Percentiles rank a stretch among this genome's conserved stretches.
phyloP scores from a whole-genome alignment of 495 filamentous ascomycete genomes.

The Penicillium steckii region DNA sequence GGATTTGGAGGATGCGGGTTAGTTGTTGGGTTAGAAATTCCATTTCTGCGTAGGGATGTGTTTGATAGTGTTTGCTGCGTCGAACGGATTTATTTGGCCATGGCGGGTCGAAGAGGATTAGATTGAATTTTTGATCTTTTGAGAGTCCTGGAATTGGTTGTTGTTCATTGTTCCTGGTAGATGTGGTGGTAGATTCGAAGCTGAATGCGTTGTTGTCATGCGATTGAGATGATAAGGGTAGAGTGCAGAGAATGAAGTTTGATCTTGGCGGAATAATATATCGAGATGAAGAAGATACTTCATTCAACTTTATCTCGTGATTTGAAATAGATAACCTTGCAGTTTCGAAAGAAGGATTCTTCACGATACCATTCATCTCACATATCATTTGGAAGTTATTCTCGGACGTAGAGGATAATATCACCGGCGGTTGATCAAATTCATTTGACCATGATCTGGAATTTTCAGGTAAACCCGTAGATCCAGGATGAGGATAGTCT shows the following conservation, averaged over 20 bases:
- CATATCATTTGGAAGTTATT: slow-evolving; percentile 29
- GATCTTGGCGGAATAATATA: slow-evolving; percentile 51
- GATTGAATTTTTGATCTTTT: slow-evolving; percentile 56
- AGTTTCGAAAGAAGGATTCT: slow-evolving; percentile 32
- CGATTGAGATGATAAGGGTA: slow-evolving; percentile 20
- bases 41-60: slow-evolving; percentile 40
- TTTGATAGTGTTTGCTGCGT: slow-evolving; percentile 65
- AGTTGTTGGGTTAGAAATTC: slow-evolving; percentile 28
- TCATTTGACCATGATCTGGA: not conserved
- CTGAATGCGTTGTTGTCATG: no score
- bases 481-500: no score
- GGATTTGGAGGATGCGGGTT: slow-evolving; percentile 26
- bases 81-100: slow-evolving; percentile 90
- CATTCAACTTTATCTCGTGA: not conserved
- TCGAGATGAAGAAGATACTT: slow-evolving; percentile 2
- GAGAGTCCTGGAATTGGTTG: slow-evolving; percentile 29
- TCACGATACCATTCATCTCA: slow-evolving; percentile 33
- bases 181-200: no score
- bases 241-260: slow-evolving; percentile 46
- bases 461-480: not conserved
- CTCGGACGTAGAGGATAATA: slow-evolving; percentile 31
- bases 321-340: slow-evolving; percentile 8
- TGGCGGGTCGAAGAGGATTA: slow-evolving; percentile 87
- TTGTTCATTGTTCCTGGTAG: not conserved
- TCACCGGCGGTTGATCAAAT: slow-evolving; percentile 22